Percentiles rank a stretch among this genome's conserved stretches.
Evolutionary conservation across 257 asterid genomes (phyloP).

Genomic region (Ophiorrhiza pumila): DNA sequence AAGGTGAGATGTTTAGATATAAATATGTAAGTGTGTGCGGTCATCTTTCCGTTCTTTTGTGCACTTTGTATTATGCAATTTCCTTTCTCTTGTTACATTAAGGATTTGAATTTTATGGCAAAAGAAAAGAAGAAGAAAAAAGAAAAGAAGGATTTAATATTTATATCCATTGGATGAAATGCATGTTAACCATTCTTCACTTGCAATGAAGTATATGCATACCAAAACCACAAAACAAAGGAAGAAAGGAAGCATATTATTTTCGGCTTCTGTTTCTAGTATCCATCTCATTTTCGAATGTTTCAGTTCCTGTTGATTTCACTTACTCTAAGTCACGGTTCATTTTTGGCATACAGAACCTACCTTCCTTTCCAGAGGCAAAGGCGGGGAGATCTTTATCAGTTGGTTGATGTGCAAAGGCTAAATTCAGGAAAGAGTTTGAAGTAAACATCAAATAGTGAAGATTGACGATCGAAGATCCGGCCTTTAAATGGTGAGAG

Average conservation of each 20-base stretch:
- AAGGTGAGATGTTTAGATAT: conserved; percentile 42
- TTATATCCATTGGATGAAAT: conserved; percentile 2
- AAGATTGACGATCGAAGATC: conserved; percentile 23
- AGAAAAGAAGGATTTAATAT: background rate
- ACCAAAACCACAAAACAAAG: background rate
- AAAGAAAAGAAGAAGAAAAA: background rate
- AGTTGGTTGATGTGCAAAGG: conserved; percentile 75
- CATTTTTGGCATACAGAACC: conserved; percentile 40
- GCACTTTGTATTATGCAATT: background rate
- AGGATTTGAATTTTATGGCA: background rate
- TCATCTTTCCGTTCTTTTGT: background rate
- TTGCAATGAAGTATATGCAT: background rate
- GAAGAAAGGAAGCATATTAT: background rate
- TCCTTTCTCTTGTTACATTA: background rate
- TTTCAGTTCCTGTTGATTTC: background rate
- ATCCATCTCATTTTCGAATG: background rate
- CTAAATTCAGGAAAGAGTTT: conserved; percentile 25
- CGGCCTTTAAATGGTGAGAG: background rate
- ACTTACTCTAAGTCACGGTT: background rate
- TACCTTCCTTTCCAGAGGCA: conserved; percentile 76
- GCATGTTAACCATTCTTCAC: background rate
- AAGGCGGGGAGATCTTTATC: conserved; percentile 82
- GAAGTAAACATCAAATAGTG: background rate
- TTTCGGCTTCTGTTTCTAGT: background rate
- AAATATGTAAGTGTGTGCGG: background rate